These are phyloP conservation scores for Alternaria longipes DNA, from an alignment of 2,329 filamentous ascomycete genomes.

Conservation along the genomic window DNA sequence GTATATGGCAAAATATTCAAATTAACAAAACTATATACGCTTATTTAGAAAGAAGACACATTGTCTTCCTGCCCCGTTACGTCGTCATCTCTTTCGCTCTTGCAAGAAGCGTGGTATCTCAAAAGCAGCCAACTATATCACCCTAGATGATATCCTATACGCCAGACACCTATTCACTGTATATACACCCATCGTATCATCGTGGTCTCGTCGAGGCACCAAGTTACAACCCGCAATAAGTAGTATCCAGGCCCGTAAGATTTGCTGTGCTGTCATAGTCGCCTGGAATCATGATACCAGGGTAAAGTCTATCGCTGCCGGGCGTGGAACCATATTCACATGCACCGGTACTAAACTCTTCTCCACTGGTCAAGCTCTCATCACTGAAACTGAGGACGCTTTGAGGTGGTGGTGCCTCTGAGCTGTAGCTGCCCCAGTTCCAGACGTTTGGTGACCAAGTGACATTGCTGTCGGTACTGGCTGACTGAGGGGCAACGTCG, in stretches of 20 bases:
- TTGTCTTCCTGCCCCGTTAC: too few species aligned
- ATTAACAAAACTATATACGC: not conserved
- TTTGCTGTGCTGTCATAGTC: constrained; percentile 39
- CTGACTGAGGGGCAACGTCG: constrained; percentile 43
- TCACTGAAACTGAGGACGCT: constrained; percentile 69
- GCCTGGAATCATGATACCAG: constrained; percentile 48
- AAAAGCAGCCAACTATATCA: constrained; percentile 7
- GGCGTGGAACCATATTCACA: constrained; percentile 43
- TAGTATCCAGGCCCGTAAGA: constrained; percentile 51
- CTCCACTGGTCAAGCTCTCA: constrained; percentile 66
- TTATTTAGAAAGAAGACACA: not conserved
- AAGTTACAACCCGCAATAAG: constrained; percentile 51
- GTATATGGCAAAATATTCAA: not conserved
- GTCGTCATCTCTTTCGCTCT: constrained; percentile 18
- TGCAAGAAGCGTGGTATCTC: constrained; percentile 38
- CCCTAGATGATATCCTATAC: not conserved
- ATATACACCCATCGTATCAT: constrained; percentile 4
- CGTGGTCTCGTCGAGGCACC: not conserved
- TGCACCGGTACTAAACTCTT: constrained; percentile 49
- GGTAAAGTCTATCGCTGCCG: constrained; percentile 45
- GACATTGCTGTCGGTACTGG: constrained; percentile 40
- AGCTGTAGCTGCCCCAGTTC: constrained; percentile 41
- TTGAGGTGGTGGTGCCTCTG: constrained; percentile 53
- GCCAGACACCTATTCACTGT: not conserved
- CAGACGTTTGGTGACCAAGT: constrained; percentile 51